A percentile compares a stretch with the other conserved stretches of the same genome.
Evolutionary conservation across 2,329 filamentous ascomycete genomes (phyloP).

Genomic region (Cucurbitaria berberidis): DNA sequence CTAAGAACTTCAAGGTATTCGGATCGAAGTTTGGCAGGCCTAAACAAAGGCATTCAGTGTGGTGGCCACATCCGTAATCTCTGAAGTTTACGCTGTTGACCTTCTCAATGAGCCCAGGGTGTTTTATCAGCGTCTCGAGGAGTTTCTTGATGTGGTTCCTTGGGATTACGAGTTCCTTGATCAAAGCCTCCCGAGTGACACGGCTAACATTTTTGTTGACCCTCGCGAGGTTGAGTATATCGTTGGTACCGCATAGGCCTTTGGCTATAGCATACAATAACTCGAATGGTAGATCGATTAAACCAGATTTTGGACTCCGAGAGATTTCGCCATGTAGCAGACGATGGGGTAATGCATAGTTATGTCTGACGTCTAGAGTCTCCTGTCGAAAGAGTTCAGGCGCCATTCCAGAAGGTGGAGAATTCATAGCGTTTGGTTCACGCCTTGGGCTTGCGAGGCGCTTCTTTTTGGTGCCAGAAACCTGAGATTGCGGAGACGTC

Average conservation of each 20-base stretch:
- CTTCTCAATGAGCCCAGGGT: constrained; percentile 12
- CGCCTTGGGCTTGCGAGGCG: not conserved
- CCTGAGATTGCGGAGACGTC: not conserved
- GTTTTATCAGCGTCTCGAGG: constrained; percentile 10
- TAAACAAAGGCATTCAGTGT: constrained; percentile 1
- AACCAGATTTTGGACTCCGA: not conserved
- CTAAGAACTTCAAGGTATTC: not conserved
- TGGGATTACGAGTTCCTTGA: constrained; percentile 13
- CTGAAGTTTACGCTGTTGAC: constrained; percentile 19
- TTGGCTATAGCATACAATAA: constrained; percentile 15
- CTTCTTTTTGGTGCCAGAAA: not conserved
- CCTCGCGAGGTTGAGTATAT: constrained; percentile 13
- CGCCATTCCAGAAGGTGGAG: not conserved
- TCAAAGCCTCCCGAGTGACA: constrained; percentile 22
- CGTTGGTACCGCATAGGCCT: not conserved
- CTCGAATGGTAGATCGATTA: constrained; percentile 15
- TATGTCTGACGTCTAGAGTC: not conserved
- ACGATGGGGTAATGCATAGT: not conserved
- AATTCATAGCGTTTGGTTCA: not conserved
- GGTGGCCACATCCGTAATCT: constrained; percentile 11
- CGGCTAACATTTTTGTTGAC: constrained; percentile 14
- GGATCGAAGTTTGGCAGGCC: not conserved
- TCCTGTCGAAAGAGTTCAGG: not conserved
- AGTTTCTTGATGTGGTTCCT: constrained; percentile 14
- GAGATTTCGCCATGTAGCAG: not conserved